Evolutionary conservation across 768 basidiomycete species (phyloP).

Genomic region (Asterophora parasitica): DNA sequence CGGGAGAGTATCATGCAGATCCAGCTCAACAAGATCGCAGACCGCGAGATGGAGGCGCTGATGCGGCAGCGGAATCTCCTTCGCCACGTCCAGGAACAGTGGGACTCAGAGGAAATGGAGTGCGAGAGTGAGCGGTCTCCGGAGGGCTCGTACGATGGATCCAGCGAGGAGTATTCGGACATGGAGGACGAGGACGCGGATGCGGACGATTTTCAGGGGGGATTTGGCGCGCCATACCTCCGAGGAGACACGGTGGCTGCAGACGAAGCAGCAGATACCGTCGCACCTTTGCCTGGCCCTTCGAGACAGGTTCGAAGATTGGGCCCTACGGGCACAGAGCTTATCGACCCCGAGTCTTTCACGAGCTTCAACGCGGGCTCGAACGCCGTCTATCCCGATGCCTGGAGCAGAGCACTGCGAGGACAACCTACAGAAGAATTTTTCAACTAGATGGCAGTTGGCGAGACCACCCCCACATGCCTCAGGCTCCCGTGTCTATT

Average conservation of each 20-base stretch:
- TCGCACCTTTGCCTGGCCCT: background rate
- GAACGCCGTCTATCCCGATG: background rate
- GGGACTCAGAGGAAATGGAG: constrained; percentile 3
- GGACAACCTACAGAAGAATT: constrained; percentile 1
- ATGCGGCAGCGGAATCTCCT: constrained; percentile 6
- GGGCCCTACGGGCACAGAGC: constrained; percentile 2
- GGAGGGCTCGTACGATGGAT: constrained; percentile 1
- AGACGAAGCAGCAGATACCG: background rate
- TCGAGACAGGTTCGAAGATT: background rate
- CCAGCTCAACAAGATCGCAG: constrained; percentile 3
- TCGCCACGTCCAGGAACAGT: background rate
- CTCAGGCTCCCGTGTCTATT: too few relatives aligned
- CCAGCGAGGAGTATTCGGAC: background rate
- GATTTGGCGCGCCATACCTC: background rate
- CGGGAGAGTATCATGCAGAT: constrained; percentile 2
- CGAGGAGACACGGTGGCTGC: background rate
- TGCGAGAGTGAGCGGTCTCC: background rate
- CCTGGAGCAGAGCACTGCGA: background rate
- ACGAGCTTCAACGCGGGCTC: background rate
- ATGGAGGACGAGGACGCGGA: background rate
- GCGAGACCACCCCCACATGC: background rate
- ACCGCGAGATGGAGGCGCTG: constrained; percentile 10
- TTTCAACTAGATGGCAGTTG: background rate
- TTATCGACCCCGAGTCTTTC: constrained; percentile 1
- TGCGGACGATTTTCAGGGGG: background rate